Evolutionary conservation across 306 rosid species (phyloP).

Genomic region (Vigna trinervia): DNA sequence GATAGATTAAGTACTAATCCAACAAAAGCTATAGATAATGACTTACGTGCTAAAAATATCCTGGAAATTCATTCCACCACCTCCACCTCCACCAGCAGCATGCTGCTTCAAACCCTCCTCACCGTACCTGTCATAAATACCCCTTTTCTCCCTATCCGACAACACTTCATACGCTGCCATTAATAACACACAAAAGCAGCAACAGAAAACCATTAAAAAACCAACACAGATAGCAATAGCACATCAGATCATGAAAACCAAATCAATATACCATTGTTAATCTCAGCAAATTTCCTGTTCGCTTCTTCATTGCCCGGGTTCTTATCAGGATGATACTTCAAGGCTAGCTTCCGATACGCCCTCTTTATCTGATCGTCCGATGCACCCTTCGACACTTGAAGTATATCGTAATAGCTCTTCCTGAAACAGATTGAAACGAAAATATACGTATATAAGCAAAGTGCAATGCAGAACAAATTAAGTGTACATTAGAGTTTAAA

Average conservation of each 20-base stretch:
- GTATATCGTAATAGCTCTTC: conserved; percentile 84
- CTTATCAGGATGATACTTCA: conserved; percentile 98
- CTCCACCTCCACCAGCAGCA: conserved; percentile 89
- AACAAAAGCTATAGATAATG: conserved; percentile 5
- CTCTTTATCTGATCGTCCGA: conserved; percentile 96
- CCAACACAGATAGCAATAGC: not conserved
- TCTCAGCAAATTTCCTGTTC: conserved; percentile 80
- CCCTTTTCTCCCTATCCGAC: conserved; percentile 86
- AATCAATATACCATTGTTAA: conserved; percentile 67
- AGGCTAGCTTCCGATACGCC: conserved; percentile 90
- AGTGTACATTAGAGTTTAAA: not conserved
- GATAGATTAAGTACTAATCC: conserved; percentile 1
- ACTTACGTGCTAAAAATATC: conserved; percentile 88
- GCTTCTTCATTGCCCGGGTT: conserved; percentile 97
- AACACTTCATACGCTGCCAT: conserved; percentile 84
- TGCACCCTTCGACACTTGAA: conserved; percentile 87
- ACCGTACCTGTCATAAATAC: conserved; percentile 82
- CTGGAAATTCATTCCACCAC: conserved; percentile 92
- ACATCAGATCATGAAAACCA: not conserved
- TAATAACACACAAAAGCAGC: conserved; percentile 36
- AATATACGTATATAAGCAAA: conserved; percentile 3
- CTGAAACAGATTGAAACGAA: conserved; percentile 42
- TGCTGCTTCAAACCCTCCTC: conserved; percentile 99
- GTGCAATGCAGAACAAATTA: not conserved
- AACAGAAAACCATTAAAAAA: conserved; percentile 4